Conservation (phyloP, 345 rosid genomes). For the Gossypium longicalyx region DNA sequence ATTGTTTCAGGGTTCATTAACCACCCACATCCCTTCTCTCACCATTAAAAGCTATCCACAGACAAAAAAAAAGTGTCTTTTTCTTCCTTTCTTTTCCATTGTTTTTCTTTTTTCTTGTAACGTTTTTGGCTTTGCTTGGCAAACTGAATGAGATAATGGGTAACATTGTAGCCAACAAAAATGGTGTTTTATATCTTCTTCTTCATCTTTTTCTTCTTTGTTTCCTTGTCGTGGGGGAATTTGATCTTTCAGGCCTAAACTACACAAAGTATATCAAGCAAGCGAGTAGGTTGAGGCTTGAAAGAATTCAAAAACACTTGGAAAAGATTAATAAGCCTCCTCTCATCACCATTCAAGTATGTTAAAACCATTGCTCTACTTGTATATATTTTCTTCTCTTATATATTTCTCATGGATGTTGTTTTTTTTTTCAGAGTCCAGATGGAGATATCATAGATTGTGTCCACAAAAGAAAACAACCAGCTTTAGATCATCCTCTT, state of each 20-base stretch:
- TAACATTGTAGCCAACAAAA: not conserved
- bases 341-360: slow-evolving; percentile 73
- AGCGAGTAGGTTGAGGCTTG: slow-evolving; percentile 72
- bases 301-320: slow-evolving; percentile 74
- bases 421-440: slow-evolving; percentile 38
- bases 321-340: slow-evolving; percentile 80
- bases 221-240: slow-evolving; percentile 22
- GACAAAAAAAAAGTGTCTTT: slow-evolving; percentile 28
- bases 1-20: slow-evolving; percentile 33
- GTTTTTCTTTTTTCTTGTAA: slow-evolving; percentile 22
- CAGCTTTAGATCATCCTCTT: slow-evolving; percentile 94
- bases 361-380: not conserved
- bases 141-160: slow-evolving; percentile 35
- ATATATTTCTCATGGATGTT: not conserved
- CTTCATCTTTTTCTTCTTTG: slow-evolving; percentile 21
- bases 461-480: slow-evolving; percentile 75
- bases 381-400: too few species aligned
- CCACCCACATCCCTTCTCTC: slow-evolving; percentile 55
- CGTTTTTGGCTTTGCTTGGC: slow-evolving; percentile 20
- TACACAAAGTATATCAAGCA: slow-evolving; percentile 41
- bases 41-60: slow-evolving; percentile 35
- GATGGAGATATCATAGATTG: slow-evolving; percentile 97
- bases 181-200: not conserved
- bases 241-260: slow-evolving; percentile 34
- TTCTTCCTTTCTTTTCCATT: slow-evolving; percentile 23